phyloP scores from a whole-genome alignment of 148 eudicot genomes.

The Arbutus unedo region DNA sequence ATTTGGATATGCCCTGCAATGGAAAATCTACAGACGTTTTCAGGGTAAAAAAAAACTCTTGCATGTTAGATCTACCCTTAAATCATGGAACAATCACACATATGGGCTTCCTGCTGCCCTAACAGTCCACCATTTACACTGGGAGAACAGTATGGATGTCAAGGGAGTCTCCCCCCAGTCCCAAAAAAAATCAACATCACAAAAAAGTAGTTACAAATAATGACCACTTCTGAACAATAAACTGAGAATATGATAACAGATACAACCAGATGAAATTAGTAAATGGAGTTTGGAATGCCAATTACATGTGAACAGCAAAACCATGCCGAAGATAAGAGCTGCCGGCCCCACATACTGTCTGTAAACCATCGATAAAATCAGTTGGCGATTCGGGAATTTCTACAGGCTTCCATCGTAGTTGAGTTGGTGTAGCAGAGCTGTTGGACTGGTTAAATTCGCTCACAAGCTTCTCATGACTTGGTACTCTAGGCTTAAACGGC shows the following conservation, averaged over 20 bases:
- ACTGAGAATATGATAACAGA: not conserved
- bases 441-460: conserved; percentile 74
- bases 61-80: not conserved
- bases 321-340: conserved; percentile 95
- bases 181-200: not conserved
- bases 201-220: not conserved
- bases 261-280: not conserved
- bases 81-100: not conserved
- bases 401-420: conserved; percentile 85
- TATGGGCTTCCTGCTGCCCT: not conserved
- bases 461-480: conserved; percentile 67
- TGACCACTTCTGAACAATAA: not conserved
- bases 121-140: not conserved
- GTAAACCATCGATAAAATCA: conserved; percentile 83
- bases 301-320: conserved; percentile 94
- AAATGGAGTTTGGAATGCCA: conserved; percentile 23
- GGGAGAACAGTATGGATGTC: not conserved
- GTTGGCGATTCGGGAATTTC: conserved; percentile 62
- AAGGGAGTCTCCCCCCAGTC: not conserved
- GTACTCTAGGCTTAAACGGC: conserved; percentile 75
- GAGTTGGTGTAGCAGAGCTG: conserved; percentile 87
- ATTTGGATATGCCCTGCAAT: not conserved
- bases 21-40: not conserved
- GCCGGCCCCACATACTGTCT: conserved; percentile 90
- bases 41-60: not conserved